Conservation (phyloP, 2,329 filamentous ascomycete species). For the Chalaropsis ovoidea region DNA sequence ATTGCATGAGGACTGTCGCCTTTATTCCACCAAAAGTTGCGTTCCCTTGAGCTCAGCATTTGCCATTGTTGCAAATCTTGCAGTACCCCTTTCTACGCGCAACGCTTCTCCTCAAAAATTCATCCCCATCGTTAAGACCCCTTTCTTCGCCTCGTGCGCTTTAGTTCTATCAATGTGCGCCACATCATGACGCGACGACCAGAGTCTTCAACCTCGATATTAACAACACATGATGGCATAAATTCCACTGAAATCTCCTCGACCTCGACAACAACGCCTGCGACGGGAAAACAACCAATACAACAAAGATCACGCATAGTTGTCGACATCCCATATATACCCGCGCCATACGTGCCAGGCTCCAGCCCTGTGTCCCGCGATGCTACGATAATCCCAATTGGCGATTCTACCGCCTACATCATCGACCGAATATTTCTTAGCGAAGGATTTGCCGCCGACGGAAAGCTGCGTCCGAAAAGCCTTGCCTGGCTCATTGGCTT, state of each 20-base stretch:
- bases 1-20: not conserved
- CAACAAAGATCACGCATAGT: slow-evolving; percentile 25
- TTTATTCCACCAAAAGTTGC: too few relatives aligned
- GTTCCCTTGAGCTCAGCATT: too few relatives aligned
- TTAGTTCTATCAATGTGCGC: not conserved
- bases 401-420: slow-evolving; percentile 49
- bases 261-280: not conserved
- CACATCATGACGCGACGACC: not conserved
- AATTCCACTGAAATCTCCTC: not conserved
- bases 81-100: not conserved
- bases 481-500: slow-evolving; percentile 48
- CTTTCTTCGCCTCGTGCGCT: not conserved
- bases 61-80: not conserved
- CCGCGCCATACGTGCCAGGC: slow-evolving; percentile 36
- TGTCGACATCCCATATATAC: slow-evolving; percentile 29
- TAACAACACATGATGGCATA: not conserved
- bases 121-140: not conserved
- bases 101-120: too few relatives aligned
- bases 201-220: not conserved
- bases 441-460: slow-evolving; percentile 31
- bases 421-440: slow-evolving; percentile 43
- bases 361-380: slow-evolving; percentile 41
- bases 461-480: slow-evolving; percentile 35
- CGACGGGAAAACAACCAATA: not conserved
- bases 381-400: slow-evolving; percentile 39